Evolutionary conservation across 495 filamentous ascomycete species (phyloP).

Genomic region (Hyaloscypha variabilis): DNA sequence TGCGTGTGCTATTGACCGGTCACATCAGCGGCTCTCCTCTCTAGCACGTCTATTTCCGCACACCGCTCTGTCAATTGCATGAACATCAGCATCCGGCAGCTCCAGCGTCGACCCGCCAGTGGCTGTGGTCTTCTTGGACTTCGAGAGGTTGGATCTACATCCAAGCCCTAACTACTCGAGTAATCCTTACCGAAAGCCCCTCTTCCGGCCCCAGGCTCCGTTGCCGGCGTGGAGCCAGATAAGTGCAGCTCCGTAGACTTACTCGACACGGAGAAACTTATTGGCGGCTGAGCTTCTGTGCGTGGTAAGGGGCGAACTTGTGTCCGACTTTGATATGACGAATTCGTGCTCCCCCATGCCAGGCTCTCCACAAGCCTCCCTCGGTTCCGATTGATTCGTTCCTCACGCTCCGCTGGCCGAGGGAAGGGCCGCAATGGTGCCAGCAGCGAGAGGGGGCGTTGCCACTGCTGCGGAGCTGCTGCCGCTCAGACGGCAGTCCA

Average conservation of each 20-base stretch:
- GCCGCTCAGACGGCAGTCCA: not conserved
- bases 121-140: not conserved
- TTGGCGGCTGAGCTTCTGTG: not conserved
- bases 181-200: slow-evolving; percentile 1
- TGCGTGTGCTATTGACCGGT: not conserved
- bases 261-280: not conserved
- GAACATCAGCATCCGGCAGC: not conserved
- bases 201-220: not conserved
- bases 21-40: not conserved
- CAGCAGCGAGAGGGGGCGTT: not conserved
- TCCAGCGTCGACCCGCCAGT: no score
- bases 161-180: not conserved
- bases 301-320: not conserved
- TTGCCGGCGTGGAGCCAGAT: not conserved
- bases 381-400: not conserved
- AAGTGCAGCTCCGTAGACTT: not conserved
- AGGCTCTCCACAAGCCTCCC: not conserved
- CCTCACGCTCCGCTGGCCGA: not conserved
- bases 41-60: not conserved
- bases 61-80: not conserved
- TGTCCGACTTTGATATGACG: not conserved
- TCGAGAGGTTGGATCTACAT: not conserved
- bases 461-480: not conserved
- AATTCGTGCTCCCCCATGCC: not conserved
- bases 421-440: not conserved